Evolutionary conservation across 2,329 filamentous ascomycete species (phyloP).

Genomic region (Aspergillaceae sp.): DNA sequence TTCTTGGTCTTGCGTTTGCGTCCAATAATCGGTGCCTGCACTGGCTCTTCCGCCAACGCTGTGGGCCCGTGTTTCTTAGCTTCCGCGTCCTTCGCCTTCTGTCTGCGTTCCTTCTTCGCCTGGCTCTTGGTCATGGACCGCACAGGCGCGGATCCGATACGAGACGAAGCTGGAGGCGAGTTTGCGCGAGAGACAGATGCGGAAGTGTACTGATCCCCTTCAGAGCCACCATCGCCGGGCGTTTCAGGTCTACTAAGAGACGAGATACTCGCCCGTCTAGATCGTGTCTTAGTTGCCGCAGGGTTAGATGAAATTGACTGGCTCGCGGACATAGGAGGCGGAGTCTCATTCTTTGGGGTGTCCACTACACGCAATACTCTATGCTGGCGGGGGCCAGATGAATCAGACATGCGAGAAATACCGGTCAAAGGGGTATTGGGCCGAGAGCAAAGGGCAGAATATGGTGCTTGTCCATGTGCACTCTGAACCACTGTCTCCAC

Average conservation of each 20-base stretch:
- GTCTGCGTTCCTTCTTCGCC: constrained; percentile 49
- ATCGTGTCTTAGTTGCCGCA: constrained; percentile 22
- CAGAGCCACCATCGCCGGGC: constrained; percentile 51
- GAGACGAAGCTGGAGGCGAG: constrained; percentile 45
- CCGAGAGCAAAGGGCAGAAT: constrained; percentile 36
- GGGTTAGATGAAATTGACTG: constrained; percentile 26
- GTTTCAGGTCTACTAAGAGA: constrained; percentile 53
- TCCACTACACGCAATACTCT: constrained; percentile 50
- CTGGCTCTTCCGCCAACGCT: constrained; percentile 39
- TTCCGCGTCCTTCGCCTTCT: constrained; percentile 41
- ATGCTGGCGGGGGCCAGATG: constrained; percentile 33
- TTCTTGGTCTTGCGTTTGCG: constrained; percentile 54
- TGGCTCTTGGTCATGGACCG: constrained; percentile 55
- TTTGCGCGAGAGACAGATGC: constrained; percentile 52
- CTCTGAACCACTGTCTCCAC: constrained; percentile 14
- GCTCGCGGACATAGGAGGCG: constrained; percentile 21
- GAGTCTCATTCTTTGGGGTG: constrained; percentile 45
- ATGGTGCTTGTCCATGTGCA: constrained; percentile 17
- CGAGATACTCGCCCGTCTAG: constrained; percentile 38
- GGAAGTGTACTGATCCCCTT: constrained; percentile 50
- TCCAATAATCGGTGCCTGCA: constrained; percentile 54
- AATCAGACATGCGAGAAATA: constrained; percentile 30
- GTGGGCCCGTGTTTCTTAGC: constrained; percentile 34
- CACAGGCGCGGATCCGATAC: constrained; percentile 52
- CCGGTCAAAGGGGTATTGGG: constrained; percentile 41